Percentiles rank a stretch among this genome's conserved stretches.
phyloP scores from a whole-genome alignment of 495 filamentous ascomycete species.

The Neurospora africana region DNA sequence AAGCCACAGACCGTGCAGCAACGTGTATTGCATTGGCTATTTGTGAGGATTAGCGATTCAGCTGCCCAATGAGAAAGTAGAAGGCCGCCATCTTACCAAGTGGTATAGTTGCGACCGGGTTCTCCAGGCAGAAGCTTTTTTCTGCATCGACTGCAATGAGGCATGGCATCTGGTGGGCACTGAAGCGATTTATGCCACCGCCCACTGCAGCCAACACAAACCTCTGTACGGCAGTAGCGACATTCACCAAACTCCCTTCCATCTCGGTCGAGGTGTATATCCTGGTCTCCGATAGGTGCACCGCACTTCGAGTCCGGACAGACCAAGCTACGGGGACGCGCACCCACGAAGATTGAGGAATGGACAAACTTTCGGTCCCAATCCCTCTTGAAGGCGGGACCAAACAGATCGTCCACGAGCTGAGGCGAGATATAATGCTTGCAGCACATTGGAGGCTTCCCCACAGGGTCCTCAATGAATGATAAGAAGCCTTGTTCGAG shows the following conservation, averaged over 20 bases:
- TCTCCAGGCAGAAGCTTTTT: conserved; percentile 50
- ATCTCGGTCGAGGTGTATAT: conserved; percentile 42
- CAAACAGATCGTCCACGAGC: conserved; percentile 65
- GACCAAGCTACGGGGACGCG: conserved; percentile 45
- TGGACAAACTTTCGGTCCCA: conserved; percentile 74
- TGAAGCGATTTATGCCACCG: conserved; percentile 57
- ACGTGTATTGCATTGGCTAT: conserved; percentile 65
- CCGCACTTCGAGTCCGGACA: conserved; percentile 40
- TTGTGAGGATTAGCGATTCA: conserved; percentile 5
- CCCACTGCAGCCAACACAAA: conserved; percentile 63
- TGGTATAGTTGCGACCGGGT: conserved; percentile 78
- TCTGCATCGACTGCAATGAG: conserved; percentile 65
- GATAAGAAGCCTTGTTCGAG: conserved; percentile 60
- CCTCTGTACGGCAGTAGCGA: conserved; percentile 55
- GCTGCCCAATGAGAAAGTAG: not conserved
- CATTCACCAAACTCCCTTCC: conserved; percentile 50
- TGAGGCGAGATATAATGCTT: conserved; percentile 60
- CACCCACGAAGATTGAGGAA: conserved; percentile 61
- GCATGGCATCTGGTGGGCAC: conserved; percentile 68
- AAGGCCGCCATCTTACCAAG: conserved; percentile 46
- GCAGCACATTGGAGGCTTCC: conserved; percentile 77
- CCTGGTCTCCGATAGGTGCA: conserved; percentile 60
- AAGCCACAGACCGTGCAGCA: conserved; percentile 74
- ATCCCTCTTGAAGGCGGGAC: conserved; percentile 55
- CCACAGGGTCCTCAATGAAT: conserved; percentile 61